A percentile compares a stretch with the other conserved stretches of the same genome.
Evolutionary conservation across 805 yeast genomes (phyloP).

Genomic region (Priceomyces melissophilus): DNA sequence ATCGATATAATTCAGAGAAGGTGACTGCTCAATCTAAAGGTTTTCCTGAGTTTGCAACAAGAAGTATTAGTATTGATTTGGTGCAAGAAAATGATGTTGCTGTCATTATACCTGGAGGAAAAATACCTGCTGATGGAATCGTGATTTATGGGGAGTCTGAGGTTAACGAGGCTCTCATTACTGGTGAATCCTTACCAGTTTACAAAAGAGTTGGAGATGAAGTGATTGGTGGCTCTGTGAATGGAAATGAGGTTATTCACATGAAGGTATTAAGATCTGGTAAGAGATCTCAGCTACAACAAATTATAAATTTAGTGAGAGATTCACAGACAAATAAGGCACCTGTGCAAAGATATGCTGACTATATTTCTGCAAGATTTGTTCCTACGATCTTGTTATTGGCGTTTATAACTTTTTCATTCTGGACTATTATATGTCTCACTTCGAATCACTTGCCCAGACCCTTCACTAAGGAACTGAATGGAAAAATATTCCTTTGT

Average conservation of each 20-base stretch:
- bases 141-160: conserved; percentile 77
- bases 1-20: conserved; percentile 7
- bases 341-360: conserved; percentile 89
- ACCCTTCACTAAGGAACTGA: conserved; percentile 42
- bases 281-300: conserved; percentile 78
- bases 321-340: conserved; percentile 87
- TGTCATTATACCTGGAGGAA: conserved; percentile 78
- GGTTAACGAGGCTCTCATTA: conserved; percentile 82
- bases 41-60: conserved; percentile 31
- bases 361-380: conserved; percentile 76
- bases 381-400: conserved; percentile 71
- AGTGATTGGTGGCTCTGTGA: conserved; percentile 89
- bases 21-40: conserved; percentile 3
- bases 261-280: conserved; percentile 72
- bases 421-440: conserved; percentile 36
- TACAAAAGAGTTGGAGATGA: conserved; percentile 54
- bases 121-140: conserved; percentile 88
- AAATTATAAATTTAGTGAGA: conserved; percentile 80
- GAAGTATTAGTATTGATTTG: conserved; percentile 65
- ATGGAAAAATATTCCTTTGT: conserved; percentile 63
- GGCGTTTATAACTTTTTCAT: conserved; percentile 57
- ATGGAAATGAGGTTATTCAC: conserved; percentile 70
- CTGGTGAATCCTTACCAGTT: conserved; percentile 88
- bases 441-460: conserved; percentile 36
- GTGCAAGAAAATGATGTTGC: conserved; percentile 76